Percentiles rank a stretch among this genome's conserved stretches.
phyloP scores from a whole-genome alignment of 2,329 filamentous ascomycete species.

The Ceratocystis variospora region DNA sequence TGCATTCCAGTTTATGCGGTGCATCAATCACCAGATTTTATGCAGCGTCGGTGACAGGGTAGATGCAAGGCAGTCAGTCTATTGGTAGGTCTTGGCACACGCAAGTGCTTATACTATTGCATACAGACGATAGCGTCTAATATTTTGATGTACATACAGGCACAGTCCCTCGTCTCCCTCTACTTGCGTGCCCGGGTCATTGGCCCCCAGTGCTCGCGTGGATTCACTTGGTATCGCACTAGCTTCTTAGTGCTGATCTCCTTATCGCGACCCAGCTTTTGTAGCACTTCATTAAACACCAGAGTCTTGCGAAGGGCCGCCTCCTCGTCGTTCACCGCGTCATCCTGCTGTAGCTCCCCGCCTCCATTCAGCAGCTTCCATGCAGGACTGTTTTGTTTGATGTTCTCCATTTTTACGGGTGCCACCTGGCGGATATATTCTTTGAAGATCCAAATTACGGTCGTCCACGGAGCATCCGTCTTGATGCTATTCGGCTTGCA shows the following conservation, averaged over 20 bases:
- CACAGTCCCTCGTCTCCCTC: conserved; percentile 26
- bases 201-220: conserved; percentile 86
- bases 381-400: conserved; percentile 57
- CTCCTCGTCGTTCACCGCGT: conserved; percentile 21
- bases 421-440: conserved; percentile 77
- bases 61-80: too few relatives aligned
- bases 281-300: conserved; percentile 65
- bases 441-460: conserved; percentile 84
- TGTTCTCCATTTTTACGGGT: conserved; percentile 58
- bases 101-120: background rate
- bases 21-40: background rate
- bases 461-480: conserved; percentile 80
- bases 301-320: conserved; percentile 43
- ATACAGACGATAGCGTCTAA: background rate
- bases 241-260: conserved; percentile 54
- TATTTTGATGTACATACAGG: conserved; percentile 22
- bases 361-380: conserved; percentile 47
- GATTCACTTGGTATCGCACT: conserved; percentile 81
- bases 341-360: conserved; percentile 19
- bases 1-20: background rate
- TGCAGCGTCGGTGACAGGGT: too few relatives aligned
- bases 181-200: conserved; percentile 40
- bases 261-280: conserved; percentile 48
- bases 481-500: conserved; percentile 82
- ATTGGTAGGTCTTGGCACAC: too few relatives aligned